Evolutionary conservation across 2,329 filamentous ascomycete species (phyloP).

Genomic region (Fusarium redolens): DNA sequence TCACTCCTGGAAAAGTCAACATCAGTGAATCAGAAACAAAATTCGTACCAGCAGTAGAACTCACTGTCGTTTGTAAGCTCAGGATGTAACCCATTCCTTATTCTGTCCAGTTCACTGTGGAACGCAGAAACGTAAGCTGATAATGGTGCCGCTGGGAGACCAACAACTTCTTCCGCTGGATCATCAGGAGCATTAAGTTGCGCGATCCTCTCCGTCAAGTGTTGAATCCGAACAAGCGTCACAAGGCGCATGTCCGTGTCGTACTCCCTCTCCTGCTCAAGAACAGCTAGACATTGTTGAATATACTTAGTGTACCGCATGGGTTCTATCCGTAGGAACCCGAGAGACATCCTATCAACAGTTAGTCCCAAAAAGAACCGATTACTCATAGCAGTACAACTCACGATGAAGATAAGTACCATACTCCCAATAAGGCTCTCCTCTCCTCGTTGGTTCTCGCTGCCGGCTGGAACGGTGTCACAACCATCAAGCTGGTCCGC

Average conservation of each 20-base stretch:
- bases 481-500: conserved; percentile 56
- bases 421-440: conserved; percentile 63
- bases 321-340: conserved; percentile 58
- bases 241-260: conserved; percentile 60
- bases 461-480: conserved; percentile 52
- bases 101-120: conserved; percentile 57
- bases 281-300: conserved; percentile 60
- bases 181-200: conserved; percentile 53
- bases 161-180: conserved; percentile 48
- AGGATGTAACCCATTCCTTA: conserved; percentile 51
- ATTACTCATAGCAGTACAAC: conserved; percentile 17
- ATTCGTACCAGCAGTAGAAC: conserved; percentile 1
- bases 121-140: conserved; percentile 61
- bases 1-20: conserved; percentile 46
- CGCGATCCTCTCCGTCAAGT: conserved; percentile 62
- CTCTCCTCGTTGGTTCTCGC: conserved; percentile 63
- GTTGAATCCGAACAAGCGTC: conserved; percentile 61
- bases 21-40: rapidly evolving
- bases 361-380: conserved; percentile 8
- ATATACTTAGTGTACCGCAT: conserved; percentile 65
- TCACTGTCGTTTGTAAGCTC: conserved; percentile 53
- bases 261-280: conserved; percentile 58
- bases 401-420: conserved; percentile 66
- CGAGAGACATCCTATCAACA: conserved; percentile 53
- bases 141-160: conserved; percentile 54